These are phyloP conservation scores for Zalerion maritima DNA, from an alignment of 495 filamentous ascomycete genomes.

Conservation along the genomic window DNA sequence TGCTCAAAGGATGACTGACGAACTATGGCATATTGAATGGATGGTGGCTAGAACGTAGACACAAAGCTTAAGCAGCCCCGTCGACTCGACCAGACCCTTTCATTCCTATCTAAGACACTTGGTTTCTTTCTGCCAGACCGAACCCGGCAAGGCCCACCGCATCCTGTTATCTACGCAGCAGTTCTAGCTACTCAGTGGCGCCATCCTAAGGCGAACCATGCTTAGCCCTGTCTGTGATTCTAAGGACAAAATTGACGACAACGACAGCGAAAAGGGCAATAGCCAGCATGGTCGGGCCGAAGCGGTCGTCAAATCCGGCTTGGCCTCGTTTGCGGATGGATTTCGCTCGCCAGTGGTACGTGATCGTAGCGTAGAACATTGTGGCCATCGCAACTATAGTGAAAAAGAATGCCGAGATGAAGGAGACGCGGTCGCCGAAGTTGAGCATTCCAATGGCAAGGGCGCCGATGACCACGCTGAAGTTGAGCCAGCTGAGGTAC, in stretches of 20 bases:
- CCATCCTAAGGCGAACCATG: no score
- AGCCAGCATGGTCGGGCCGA: constrained; percentile 80
- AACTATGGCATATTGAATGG: no score
- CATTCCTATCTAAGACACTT: no score
- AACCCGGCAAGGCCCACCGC: no score
- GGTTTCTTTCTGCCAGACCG: no score
- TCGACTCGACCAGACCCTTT: no score
- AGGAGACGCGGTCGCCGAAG: constrained; percentile 86
- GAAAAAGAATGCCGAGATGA: constrained; percentile 84
- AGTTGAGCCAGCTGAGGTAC: constrained; percentile 98
- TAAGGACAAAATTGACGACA: constrained; percentile 83
- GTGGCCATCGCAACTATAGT: constrained; percentile 87
- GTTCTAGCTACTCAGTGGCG: no score
- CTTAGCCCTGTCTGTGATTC: constrained; percentile 43
- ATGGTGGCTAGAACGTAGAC: no score
- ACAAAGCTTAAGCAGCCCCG: no score
- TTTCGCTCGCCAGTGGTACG: constrained; percentile 93
- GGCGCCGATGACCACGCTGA: constrained; percentile 93
- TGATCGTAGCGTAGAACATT: constrained; percentile 89
- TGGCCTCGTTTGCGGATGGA: constrained; percentile 83
- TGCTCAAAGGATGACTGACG: no score
- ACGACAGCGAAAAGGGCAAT: constrained; percentile 74
- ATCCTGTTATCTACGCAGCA: no score
- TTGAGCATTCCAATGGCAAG: constrained; percentile 93
- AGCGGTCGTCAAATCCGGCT: constrained; percentile 89